Conservation (phyloP, 345 rosid genomes). For the Linum usitatissimum region DNA sequence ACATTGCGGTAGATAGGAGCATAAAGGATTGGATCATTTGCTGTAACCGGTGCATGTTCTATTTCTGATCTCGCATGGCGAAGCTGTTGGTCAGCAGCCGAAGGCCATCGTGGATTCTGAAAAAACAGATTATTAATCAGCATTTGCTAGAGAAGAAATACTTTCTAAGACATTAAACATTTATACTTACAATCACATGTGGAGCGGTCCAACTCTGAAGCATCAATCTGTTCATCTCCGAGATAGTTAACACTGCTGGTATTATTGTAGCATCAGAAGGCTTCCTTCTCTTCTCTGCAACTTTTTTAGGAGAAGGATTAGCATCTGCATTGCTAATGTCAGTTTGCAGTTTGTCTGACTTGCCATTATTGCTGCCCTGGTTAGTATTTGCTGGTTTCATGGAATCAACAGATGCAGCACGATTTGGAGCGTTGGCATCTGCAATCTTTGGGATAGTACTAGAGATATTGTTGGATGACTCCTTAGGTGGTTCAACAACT, state of each 20-base stretch:
- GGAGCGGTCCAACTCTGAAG: constrained; percentile 41
- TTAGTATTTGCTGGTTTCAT: constrained; percentile 16
- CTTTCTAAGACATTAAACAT: constrained; percentile 8
- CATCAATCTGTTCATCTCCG: constrained; percentile 61
- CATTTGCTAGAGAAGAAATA: neutral
- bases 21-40: constrained; percentile 41
- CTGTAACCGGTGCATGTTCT: constrained; percentile 41
- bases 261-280: constrained; percentile 23
- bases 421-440: constrained; percentile 11
- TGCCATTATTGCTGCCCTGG: constrained; percentile 13
- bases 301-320: constrained; percentile 12
- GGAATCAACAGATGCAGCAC: constrained; percentile 15
- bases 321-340: constrained; percentile 13
- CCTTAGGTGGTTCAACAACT: constrained; percentile 16
- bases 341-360: constrained; percentile 20
- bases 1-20: constrained; percentile 61
- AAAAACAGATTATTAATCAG: neutral
- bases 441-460: constrained; percentile 9
- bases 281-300: constrained; percentile 23
- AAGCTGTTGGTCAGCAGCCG: constrained; percentile 49
- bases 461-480: constrained; percentile 16
- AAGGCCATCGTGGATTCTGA: constrained; percentile 52
- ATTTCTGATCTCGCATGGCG: constrained; percentile 50
- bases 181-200: constrained; percentile 33
- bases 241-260: constrained; percentile 38